Evolutionary conservation across 2,329 filamentous ascomycete species (phyloP).

Genomic region (Verticillium nonalfalfae): DNA sequence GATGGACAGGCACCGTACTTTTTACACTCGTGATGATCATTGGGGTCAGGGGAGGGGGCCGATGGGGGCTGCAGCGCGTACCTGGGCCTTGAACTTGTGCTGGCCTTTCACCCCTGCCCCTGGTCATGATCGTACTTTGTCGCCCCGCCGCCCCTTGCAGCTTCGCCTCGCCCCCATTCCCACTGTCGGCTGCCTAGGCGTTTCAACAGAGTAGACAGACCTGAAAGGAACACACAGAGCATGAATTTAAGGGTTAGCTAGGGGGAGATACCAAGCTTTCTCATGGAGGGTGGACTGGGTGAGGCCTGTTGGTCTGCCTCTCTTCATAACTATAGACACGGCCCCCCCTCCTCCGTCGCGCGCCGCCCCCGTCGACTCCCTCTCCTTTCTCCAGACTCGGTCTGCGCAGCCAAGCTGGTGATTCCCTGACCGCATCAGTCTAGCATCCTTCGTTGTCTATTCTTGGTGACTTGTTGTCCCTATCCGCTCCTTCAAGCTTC

Average conservation of each 20-base stretch:
- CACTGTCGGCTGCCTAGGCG: neutral
- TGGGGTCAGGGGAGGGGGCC: neutral
- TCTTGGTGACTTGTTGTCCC: constrained; percentile 8
- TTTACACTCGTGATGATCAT: neutral
- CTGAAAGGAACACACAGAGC: neutral
- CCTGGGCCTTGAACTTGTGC: neutral
- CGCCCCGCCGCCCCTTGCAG: neutral
- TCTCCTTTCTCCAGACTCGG: neutral
- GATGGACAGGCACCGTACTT: neutral
- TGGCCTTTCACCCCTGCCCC: neutral
- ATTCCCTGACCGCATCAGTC: neutral
- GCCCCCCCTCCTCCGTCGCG: neutral
- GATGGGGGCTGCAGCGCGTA: neutral
- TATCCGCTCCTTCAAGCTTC: constrained; percentile 10
- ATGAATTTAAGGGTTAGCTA: neutral
- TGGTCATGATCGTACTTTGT: neutral
- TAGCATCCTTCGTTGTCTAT: constrained; percentile 7
- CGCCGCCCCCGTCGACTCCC: neutral
- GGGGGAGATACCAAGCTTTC: neutral
- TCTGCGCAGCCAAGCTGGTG: neutral
- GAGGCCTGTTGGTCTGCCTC: neutral
- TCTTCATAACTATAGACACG: neutral
- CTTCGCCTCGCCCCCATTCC: neutral
- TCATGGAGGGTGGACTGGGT: neutral
- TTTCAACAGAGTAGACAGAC: neutral